These are phyloP conservation scores for Gyrodon lividus DNA, from an alignment of 768 basidiomycete genomes.

Conservation along the genomic window DNA sequence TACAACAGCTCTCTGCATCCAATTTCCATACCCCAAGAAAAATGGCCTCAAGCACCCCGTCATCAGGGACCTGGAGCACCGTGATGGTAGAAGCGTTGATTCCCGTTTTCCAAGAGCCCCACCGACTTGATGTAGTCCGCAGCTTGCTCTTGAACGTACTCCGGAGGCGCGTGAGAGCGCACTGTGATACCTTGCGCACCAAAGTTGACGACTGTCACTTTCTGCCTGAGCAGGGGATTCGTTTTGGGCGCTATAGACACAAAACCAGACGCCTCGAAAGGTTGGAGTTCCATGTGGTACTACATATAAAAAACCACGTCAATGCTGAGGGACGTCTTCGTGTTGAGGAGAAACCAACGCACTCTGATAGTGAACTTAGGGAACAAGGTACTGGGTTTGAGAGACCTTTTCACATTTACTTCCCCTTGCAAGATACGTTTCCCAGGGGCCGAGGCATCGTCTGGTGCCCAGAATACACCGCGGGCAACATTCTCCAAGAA, in stretches of 20 bases:
- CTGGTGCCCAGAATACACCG: constrained; percentile 47
- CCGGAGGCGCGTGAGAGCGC: constrained; percentile 52
- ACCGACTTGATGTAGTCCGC: constrained; percentile 52
- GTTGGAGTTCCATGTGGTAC: constrained; percentile 47
- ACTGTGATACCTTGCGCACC: constrained; percentile 39
- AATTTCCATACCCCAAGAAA: not conserved
- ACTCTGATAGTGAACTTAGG: constrained; percentile 49
- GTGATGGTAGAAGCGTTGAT: constrained; percentile 45
- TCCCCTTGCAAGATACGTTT: constrained; percentile 48
- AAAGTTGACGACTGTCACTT: constrained; percentile 39
- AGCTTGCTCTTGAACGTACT: constrained; percentile 42
- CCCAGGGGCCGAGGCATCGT: constrained; percentile 26
- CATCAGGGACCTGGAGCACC: constrained; percentile 8
- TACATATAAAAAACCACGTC: constrained; percentile 16
- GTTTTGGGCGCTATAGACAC: constrained; percentile 20
- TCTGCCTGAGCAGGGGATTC: constrained; percentile 38
- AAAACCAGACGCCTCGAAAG: constrained; percentile 45
- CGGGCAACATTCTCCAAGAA: constrained; percentile 42
- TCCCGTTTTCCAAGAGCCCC: constrained; percentile 54
- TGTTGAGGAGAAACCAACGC: constrained; percentile 15
- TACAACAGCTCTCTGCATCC: not conserved
- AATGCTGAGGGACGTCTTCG: not conserved
- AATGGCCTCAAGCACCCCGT: not conserved
- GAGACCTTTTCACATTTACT: constrained; percentile 42
- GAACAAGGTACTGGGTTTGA: constrained; percentile 45